These are phyloP conservation scores for Cladobotryum protrusum DNA, from an alignment of 2,329 filamentous ascomycete genomes.

Conservation along the genomic window DNA sequence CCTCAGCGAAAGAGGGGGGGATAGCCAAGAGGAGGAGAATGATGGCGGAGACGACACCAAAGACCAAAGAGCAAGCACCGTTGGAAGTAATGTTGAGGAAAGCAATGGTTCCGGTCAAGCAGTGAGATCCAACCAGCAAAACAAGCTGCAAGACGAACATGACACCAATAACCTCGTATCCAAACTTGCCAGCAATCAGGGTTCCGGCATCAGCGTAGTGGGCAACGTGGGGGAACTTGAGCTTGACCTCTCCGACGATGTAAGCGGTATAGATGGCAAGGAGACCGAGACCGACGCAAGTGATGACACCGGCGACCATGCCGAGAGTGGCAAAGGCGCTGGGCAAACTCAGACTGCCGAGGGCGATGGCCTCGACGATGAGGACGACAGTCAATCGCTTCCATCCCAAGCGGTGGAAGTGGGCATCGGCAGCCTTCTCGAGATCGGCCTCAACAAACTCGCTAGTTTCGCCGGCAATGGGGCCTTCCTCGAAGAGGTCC, in stretches of 20 bases:
- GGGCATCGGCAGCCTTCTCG: conserved; percentile 40
- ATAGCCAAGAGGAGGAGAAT: conserved; percentile 41
- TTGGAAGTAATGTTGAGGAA: conserved; percentile 59
- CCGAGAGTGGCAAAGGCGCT: conserved; percentile 47
- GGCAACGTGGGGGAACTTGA: conserved; percentile 49
- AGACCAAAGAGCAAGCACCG: conserved; percentile 40
- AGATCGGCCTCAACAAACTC: conserved; percentile 36
- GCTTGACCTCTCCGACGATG: conserved; percentile 42
- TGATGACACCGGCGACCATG: conserved; percentile 44
- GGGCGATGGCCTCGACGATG: conserved; percentile 52
- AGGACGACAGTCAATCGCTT: conserved; percentile 50
- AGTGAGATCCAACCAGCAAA: conserved; percentile 66
- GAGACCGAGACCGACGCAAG: conserved; percentile 37
- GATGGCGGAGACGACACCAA: conserved; percentile 40
- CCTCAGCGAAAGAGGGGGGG: conserved; percentile 42
- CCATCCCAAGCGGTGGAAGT: conserved; percentile 50
- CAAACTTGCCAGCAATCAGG: conserved; percentile 53
- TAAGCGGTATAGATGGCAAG: conserved; percentile 44
- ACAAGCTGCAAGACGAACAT: conserved; percentile 59
- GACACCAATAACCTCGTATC: conserved; percentile 55
- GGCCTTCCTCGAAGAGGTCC: conserved; percentile 17
- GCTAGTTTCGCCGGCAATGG: conserved; percentile 27
- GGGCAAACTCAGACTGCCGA: conserved; percentile 47
- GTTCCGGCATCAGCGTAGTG: conserved; percentile 64
- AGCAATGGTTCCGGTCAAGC: conserved; percentile 63